phyloP scores from a whole-genome alignment of 1,139 yeast species.

The Pichia terricola region DNA sequence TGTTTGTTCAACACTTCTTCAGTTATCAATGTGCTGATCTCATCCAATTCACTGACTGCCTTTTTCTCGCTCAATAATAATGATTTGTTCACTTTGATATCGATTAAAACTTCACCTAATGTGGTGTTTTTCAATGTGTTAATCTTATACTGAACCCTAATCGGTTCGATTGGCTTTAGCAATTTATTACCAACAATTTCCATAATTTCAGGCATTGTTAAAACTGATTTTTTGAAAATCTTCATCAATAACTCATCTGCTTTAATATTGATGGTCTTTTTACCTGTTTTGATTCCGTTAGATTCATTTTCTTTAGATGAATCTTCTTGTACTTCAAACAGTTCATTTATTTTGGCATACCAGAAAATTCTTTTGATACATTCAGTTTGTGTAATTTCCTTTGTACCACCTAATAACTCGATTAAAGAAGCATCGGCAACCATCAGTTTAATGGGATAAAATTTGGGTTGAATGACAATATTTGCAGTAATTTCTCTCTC shows the following conservation, averaged over 20 bases:
- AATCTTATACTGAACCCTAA: constrained; percentile 63
- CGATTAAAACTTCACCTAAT: constrained; percentile 72
- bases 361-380: constrained; percentile 82
- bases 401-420: constrained; percentile 60
- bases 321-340: constrained; percentile 34
- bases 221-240: constrained; percentile 42
- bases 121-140: constrained; percentile 70
- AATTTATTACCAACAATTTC: constrained; percentile 57
- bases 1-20: constrained; percentile 23
- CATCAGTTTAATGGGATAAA: constrained; percentile 54
- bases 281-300: constrained; percentile 9
- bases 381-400: constrained; percentile 79
- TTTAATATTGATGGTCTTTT: constrained; percentile 35
- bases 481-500: constrained; percentile 52
- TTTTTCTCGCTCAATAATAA: constrained; percentile 18
- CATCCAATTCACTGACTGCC: constrained; percentile 20
- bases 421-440: constrained; percentile 55
- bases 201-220: constrained; percentile 67
- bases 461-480: constrained; percentile 74
- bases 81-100: constrained; percentile 43
- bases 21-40: constrained; percentile 27
- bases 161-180: constrained; percentile 67
- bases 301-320: constrained; percentile 3
- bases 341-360: constrained; percentile 67
- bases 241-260: constrained; percentile 59